Evolutionary conservation across 1,284 basidiomycete species (phyloP).

Genomic region (Microstroma glucosiphilum): DNA sequence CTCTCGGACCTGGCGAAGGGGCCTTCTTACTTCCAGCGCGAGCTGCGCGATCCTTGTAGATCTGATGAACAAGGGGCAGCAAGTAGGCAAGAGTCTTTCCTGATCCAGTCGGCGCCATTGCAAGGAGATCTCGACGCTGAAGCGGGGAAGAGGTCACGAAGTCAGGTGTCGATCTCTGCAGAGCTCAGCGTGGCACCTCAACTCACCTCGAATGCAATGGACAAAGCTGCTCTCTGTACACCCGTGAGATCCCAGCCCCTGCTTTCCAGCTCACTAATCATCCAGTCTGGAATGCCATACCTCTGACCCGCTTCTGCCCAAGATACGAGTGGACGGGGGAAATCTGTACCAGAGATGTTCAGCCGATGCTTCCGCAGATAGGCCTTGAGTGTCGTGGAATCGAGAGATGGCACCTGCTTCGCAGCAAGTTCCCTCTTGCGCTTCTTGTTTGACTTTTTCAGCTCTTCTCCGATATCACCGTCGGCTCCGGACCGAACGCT

Average conservation of each 20-base stretch:
- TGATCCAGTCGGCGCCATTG: conserved; percentile 46
- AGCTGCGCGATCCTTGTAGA: neutral
- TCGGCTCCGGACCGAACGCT: conserved; percentile 13
- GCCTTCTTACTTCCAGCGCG: neutral
- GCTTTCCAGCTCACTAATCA: conserved; percentile 27
- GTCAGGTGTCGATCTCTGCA: conserved; percentile 4
- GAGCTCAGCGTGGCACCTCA: neutral
- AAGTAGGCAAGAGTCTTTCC: conserved; percentile 48
- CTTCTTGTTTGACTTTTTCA: neutral
- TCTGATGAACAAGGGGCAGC: conserved; percentile 36
- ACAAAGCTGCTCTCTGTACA: conserved; percentile 50
- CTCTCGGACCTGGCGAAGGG: conserved; percentile 14
- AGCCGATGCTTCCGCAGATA: conserved; percentile 45
- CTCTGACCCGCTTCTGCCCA: conserved; percentile 42
- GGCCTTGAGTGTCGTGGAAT: conserved; percentile 30
- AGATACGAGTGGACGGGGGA: conserved; percentile 49
- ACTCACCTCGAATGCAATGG: conserved; percentile 44
- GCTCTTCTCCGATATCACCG: conserved; percentile 3
- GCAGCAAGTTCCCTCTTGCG: neutral
- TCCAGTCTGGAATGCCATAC: conserved; percentile 29
- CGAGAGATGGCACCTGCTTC: conserved; percentile 16
- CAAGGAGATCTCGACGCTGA: conserved; percentile 71
- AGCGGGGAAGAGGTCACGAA: conserved; percentile 76
- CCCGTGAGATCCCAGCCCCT: conserved; percentile 47
- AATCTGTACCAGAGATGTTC: conserved; percentile 51